Base-by-base conservation (phyloP, 1,284 basidiomycete genomes). In the Golubevia sp. region DNA sequence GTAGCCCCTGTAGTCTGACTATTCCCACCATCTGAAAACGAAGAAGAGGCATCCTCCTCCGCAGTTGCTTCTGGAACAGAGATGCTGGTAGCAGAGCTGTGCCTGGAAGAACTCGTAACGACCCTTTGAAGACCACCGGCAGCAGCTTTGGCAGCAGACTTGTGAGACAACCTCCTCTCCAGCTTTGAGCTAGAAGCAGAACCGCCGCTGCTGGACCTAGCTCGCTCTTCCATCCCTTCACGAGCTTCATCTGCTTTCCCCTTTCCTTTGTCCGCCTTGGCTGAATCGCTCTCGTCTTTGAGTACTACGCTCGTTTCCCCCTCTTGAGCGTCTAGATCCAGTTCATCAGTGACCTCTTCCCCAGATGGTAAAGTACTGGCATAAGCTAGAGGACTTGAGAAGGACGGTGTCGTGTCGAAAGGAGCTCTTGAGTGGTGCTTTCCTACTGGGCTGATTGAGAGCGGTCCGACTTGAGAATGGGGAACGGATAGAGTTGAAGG, bases 331-430 rank as follows among this genome's bases (percentile, higher is more conserved):
- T 55, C 50, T 34, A 48, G 38, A 38, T 66, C 64, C 21, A 66
- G 55, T 30, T 68, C 64, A 15, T 80, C 79, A n/a, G 67, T 63
- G 51, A 53, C 51, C n/a, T 53, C 51, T n/a, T 53, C 24, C 18
- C 38, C 38, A 44, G 38, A 44, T 5, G 77, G 72, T 13, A 82
- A 59, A 49, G 68, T 72, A 13, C 74, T 71, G 11, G 76, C 72
- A 51, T 77, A 70, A 6, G 79, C 79, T 49, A 82, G 72, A 26
- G 79, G 79, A 44, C 79, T 82, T 18, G 77, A 79, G 26, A 79
- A 80, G 54, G 77, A 79, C 1, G 79, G 79, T 15, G 72, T 64
- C 20, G 58, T 76, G 65, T 65, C 63, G 49, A 63, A 68, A 2
- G 59, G 56, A 44, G 48, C 56, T 30, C 55, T 20, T 25, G 53